Percentiles rank a stretch among this genome's conserved stretches.
Evolutionary conservation across 768 basidiomycete genomes (phyloP).

Genomic region (Epithele typhae): DNA sequence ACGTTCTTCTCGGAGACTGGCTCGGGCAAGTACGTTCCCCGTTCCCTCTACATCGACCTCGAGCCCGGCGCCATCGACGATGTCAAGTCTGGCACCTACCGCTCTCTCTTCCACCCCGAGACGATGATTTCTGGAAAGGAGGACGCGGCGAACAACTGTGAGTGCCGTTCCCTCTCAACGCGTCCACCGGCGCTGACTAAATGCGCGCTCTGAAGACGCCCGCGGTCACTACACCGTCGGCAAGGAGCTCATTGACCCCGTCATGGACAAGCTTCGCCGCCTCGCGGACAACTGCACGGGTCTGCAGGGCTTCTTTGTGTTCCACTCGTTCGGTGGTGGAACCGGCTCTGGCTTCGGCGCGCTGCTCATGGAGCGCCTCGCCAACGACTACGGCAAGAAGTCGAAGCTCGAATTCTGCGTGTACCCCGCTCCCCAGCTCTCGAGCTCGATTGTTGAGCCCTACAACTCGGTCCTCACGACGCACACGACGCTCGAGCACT

Average conservation of each 20-base stretch:
- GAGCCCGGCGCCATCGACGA: conserved; percentile 96
- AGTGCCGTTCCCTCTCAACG: conserved; percentile 23
- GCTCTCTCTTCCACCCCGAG: conserved; percentile 96
- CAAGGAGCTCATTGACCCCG: conserved; percentile 94
- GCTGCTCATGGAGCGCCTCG: conserved; percentile 90
- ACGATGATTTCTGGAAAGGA: conserved; percentile 97
- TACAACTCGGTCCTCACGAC: conserved; percentile 98
- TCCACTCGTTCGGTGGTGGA: conserved; percentile 99
- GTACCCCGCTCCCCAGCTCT: conserved; percentile 90
- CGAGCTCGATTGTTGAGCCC: conserved; percentile 95
- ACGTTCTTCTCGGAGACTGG: conserved; percentile 98
- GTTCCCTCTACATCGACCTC: conserved; percentile 93
- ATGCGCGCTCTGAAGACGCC: conserved; percentile 56
- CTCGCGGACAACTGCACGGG: conserved; percentile 96
- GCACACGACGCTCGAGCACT: conserved; percentile 97
- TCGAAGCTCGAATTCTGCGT: conserved; percentile 98
- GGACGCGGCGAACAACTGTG: conserved; percentile 99
- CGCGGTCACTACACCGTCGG: conserved; percentile 99
- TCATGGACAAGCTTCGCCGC: conserved; percentile 93
- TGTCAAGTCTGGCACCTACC: conserved; percentile 88
- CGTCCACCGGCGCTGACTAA: background rate
- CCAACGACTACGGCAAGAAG: conserved; percentile 98
- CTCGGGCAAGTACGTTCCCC: conserved; percentile 92
- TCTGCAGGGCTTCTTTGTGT: conserved; percentile 98
- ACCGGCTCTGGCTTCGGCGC: conserved; percentile 99